These are phyloP conservation scores for Epichloe baconii DNA, from an alignment of 2,329 filamentous ascomycete genomes.

Conservation along the genomic window DNA sequence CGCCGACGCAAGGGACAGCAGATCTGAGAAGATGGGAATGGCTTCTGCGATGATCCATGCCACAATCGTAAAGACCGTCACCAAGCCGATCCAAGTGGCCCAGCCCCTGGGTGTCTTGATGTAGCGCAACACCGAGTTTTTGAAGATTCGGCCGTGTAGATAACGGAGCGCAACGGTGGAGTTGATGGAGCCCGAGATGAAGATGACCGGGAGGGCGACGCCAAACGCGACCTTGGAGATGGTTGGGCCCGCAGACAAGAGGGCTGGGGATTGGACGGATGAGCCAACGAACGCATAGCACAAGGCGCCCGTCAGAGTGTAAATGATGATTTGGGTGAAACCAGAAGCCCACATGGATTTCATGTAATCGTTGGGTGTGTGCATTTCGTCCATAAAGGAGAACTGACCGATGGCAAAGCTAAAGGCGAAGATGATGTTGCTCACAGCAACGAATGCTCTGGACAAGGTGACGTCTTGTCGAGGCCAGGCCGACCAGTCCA, in stretches of 20 bases:
- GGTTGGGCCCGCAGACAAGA: constrained; percentile 47
- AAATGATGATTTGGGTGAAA: constrained; percentile 48
- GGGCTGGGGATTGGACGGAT: constrained; percentile 50
- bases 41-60: constrained; percentile 59
- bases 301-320: constrained; percentile 52
- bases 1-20: constrained; percentile 40
- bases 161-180: constrained; percentile 33
- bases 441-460: constrained; percentile 45
- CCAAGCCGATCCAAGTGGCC: constrained; percentile 45
- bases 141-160: constrained; percentile 31
- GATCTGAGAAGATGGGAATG: constrained; percentile 57
- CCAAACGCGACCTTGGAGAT: constrained; percentile 58
- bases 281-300: constrained; percentile 58
- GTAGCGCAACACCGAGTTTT: constrained; percentile 28
- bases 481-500: constrained; percentile 33
- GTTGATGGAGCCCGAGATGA: constrained; percentile 63
- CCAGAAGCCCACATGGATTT: constrained; percentile 51
- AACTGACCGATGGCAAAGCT: constrained; percentile 40
- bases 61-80: constrained; percentile 41
- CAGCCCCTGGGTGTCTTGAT: constrained; percentile 36
- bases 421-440: constrained; percentile 62
- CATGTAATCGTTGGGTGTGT: constrained; percentile 31
- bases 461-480: constrained; percentile 32
- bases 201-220: constrained; percentile 57
- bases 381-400: constrained; percentile 41